Evolutionary conservation across 768 basidiomycete genomes (phyloP).

Genomic region (Rhizopogon roseolus): DNA sequence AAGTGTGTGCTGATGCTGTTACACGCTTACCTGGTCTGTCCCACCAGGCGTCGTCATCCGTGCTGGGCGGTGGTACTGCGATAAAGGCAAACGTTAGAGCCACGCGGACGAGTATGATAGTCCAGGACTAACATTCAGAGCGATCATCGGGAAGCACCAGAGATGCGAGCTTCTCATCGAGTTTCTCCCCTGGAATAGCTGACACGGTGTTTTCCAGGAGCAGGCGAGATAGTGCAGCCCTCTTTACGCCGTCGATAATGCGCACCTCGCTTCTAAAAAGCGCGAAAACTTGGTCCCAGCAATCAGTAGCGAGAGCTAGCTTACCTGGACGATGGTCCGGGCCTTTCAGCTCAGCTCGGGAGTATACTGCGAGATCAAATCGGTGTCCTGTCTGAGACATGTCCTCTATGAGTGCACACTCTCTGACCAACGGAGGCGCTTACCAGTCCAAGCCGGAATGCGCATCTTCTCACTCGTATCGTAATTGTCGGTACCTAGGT

Average conservation of each 20-base stretch:
- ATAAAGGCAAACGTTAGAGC: constrained; percentile 4
- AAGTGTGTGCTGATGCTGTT: background rate
- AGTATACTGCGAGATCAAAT: constrained; percentile 75
- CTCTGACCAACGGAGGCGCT: constrained; percentile 12
- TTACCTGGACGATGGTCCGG: constrained; percentile 94
- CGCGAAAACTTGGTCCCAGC: constrained; percentile 60
- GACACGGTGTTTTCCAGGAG: constrained; percentile 62
- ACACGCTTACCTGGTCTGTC: constrained; percentile 51
- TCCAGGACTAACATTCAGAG: constrained; percentile 9
- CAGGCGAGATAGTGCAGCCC: constrained; percentile 60
- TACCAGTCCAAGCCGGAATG: constrained; percentile 97
- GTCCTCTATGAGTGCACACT: constrained; percentile 4
- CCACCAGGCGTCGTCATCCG: constrained; percentile 80
- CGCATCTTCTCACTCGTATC: constrained; percentile 96
- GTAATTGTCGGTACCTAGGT: constrained; percentile 76
- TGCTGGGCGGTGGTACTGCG: constrained; percentile 81
- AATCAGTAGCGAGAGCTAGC: constrained; percentile 7
- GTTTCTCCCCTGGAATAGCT: constrained; percentile 58
- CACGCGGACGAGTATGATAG: background rate
- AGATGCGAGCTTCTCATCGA: constrained; percentile 66
- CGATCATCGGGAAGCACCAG: constrained; percentile 45
- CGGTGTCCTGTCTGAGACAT: constrained; percentile 70
- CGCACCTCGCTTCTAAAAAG: constrained; percentile 76
- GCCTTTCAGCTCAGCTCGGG: constrained; percentile 77
- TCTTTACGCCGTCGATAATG: constrained; percentile 74